Evolutionary conservation across 805 yeast species (phyloP).

Genomic region (Myxozyma monticola): DNA sequence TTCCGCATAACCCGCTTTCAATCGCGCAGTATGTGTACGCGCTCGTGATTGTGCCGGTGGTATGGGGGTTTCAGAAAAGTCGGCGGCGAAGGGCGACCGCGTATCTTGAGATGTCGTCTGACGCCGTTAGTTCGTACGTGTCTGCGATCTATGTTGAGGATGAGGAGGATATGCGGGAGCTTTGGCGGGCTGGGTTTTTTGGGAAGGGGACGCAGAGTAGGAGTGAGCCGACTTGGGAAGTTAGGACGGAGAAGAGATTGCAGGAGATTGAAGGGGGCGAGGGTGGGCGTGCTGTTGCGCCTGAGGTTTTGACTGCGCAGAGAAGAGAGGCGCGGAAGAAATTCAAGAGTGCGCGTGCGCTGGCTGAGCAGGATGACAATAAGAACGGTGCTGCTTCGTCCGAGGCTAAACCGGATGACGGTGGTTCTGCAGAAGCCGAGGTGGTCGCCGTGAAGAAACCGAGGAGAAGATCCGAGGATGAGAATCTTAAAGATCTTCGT

Average conservation of each 20-base stretch:
- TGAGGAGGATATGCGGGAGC: conserved; percentile 48
- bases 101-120: conserved; percentile 24
- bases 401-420: neutral
- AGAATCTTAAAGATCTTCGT: conserved; percentile 35
- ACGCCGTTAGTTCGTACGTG: conserved; percentile 23
- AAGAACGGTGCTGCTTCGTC: neutral
- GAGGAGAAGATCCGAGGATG: conserved; percentile 43
- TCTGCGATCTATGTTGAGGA: conserved; percentile 41
- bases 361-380: conserved; percentile 50
- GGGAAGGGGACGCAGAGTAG: conserved; percentile 90
- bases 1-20: conserved; percentile 69
- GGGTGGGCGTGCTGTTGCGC: conserved; percentile 42
- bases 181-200: conserved; percentile 88
- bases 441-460: conserved; percentile 36
- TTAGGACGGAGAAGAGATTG: conserved; percentile 61
- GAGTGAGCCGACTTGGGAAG: conserved; percentile 88
- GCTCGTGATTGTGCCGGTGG: conserved; percentile 3
- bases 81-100: conserved; percentile 27
- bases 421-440: conserved; percentile 12
- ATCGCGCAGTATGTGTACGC: conserved; percentile 50
- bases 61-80: conserved; percentile 4
- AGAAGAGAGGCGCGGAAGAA: conserved; percentile 70
- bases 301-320: conserved; percentile 75
- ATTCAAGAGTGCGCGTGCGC: conserved; percentile 69
- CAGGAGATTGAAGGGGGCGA: no score